Evolutionary conservation across 305 asterid genomes (phyloP).

Genomic region (Fraxinus paxiana): DNA sequence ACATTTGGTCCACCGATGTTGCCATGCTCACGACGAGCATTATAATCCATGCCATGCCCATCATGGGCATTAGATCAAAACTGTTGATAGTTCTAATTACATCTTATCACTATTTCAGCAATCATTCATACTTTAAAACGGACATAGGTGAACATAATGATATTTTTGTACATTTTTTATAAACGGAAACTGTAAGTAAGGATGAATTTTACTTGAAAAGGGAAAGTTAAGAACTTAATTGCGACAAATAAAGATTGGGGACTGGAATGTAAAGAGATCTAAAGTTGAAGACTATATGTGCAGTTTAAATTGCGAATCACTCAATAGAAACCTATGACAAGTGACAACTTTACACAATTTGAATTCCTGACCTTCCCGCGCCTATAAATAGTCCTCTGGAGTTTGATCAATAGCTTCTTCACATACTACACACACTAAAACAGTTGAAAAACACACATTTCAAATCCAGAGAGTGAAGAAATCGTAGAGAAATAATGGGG

Average conservation of each 20-base stretch:
- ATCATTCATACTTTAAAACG: background rate
- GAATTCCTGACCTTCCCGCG: conserved; percentile 4
- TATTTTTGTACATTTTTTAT: background rate
- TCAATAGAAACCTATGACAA: background rate
- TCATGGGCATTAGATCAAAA: too few species aligned
- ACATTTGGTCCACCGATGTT: too few species aligned
- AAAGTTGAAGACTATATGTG: background rate
- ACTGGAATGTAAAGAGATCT: background rate
- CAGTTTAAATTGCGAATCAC: background rate
- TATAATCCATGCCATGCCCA: too few species aligned
- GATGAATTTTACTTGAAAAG: background rate
- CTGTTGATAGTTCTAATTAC: too few species aligned
- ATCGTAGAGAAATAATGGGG: conserved; percentile 44
- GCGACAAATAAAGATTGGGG: background rate
- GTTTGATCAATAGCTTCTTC: conserved; percentile 12
- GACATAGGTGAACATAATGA: background rate
- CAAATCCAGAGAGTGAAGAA: background rate
- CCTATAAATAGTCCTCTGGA: background rate
- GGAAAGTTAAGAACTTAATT: background rate
- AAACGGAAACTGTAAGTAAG: background rate
- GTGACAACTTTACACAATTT: background rate
- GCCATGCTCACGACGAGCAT: too few species aligned
- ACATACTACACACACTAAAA: conserved; percentile 12
- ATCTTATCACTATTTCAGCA: background rate
- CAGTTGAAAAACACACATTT: background rate